These are phyloP conservation scores for Globisporangium okanoganense DNA, from an alignment of 352 stramenopile species.

Conservation along the genomic window DNA sequence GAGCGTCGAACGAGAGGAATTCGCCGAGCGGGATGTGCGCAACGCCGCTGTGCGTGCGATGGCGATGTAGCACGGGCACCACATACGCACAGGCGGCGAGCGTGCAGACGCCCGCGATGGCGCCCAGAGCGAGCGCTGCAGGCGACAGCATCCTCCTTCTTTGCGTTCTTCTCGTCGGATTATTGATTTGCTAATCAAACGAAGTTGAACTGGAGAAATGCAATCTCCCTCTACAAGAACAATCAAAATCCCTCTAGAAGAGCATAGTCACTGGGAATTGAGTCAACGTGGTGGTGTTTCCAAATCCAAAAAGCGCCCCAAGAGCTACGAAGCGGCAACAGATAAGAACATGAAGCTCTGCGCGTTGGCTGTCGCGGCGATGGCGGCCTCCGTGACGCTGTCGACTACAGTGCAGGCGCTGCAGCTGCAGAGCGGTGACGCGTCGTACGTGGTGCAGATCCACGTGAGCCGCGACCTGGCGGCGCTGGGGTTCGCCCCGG, in stretches of 20 bases:
- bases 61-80: constrained; percentile 1
- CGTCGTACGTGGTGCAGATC: constrained; percentile 69
- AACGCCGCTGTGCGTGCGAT: constrained; percentile 1
- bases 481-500: constrained; percentile 9
- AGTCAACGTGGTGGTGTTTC: constrained; percentile 1
- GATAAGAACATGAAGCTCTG: neutral
- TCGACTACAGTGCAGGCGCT: neutral
- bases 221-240: neutral
- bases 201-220: neutral
- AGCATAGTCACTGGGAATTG: neutral
- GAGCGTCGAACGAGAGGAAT: constrained; percentile 41
- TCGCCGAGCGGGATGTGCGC: constrained; percentile 23
- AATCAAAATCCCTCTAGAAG: neutral
- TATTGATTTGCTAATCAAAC: constrained; percentile 1
- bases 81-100: constrained; percentile 5
- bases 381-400: neutral
- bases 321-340: neutral
- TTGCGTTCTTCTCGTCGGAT: constrained; percentile 1
- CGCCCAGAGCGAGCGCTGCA: neutral
- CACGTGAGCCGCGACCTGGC: constrained; percentile 43
- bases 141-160: constrained; percentile 7
- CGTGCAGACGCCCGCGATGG: neutral
- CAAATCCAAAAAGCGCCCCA: neutral
- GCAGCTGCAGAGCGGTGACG: constrained; percentile 22
- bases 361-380: neutral